Percentiles rank a stretch among this genome's conserved stretches.
These are phyloP conservation scores for Penicillium samsonianum DNA, from an alignment of 495 filamentous ascomycete species.

Conservation along the genomic window DNA sequence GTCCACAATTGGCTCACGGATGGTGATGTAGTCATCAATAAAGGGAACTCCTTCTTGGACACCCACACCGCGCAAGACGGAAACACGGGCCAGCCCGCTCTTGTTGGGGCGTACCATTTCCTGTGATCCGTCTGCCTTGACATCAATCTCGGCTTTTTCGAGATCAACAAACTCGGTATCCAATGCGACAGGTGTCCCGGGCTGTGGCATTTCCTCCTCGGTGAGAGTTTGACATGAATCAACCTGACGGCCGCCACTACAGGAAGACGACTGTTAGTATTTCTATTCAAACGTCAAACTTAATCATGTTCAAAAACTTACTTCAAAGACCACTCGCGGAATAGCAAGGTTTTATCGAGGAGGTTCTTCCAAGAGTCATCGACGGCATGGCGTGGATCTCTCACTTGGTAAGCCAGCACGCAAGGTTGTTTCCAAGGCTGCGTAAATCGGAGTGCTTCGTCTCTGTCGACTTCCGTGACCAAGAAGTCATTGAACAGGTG, in stretches of 20 bases:
- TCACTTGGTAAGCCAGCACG: conserved; percentile 81
- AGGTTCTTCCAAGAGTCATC: conserved; percentile 83
- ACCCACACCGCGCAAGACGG: conserved; percentile 78
- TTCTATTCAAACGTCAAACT: neutral
- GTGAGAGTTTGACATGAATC: conserved; percentile 59
- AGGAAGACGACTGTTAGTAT: conserved; percentile 9
- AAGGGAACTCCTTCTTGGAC: conserved; percentile 78
- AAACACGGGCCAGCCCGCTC: conserved; percentile 83
- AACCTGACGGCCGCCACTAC: conserved; percentile 40
- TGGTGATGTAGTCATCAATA: conserved; percentile 95
- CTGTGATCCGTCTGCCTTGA: conserved; percentile 85
- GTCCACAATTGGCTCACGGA: conserved; percentile 89
- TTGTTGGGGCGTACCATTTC: conserved; percentile 84
- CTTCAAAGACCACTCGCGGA: conserved; percentile 68
- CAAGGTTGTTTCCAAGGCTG: conserved; percentile 88
- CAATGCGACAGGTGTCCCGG: conserved; percentile 77
- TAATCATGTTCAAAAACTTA: conserved; percentile 32
- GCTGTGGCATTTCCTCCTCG: conserved; percentile 63
- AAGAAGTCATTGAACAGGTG: conserved; percentile 97
- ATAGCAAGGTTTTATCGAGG: conserved; percentile 81
- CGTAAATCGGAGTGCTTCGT: conserved; percentile 86
- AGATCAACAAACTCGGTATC: conserved; percentile 95
- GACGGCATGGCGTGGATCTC: conserved; percentile 68
- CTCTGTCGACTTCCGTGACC: conserved; percentile 72
- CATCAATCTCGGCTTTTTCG: conserved; percentile 86